A percentile compares a stretch with the other conserved stretches of the same genome.
These are phyloP conservation scores for Posidonia australis DNA, from an alignment of 106 monocot genomes.

Conservation along the genomic window DNA sequence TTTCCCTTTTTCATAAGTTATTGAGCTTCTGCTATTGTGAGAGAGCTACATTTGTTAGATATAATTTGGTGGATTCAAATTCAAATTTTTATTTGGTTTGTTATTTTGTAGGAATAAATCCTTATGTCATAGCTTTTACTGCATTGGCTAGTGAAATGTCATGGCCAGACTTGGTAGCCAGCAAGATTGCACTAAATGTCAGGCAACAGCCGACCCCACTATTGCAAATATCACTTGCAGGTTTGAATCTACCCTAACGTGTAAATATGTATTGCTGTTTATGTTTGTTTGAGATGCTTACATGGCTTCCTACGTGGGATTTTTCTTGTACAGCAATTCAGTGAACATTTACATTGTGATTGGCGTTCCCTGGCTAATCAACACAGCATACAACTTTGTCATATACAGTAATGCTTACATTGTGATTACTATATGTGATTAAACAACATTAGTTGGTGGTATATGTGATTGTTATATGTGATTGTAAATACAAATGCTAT, in stretches of 20 bases:
- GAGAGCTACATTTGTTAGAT: neutral
- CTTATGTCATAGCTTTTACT: conserved; percentile 83
- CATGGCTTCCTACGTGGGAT: neutral
- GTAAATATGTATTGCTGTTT: neutral
- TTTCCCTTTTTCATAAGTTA: conserved; percentile 1
- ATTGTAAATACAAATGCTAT: too few species aligned
- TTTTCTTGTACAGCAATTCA: conserved; percentile 45
- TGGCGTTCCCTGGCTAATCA: conserved; percentile 72
- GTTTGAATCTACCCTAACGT: conserved; percentile 13
- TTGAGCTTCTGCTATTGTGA: too few species aligned
- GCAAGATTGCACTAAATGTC: conserved; percentile 90
- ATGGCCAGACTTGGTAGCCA: conserved; percentile 87
- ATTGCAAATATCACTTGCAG: conserved; percentile 92
- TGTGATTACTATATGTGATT: too few species aligned
- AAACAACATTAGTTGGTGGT: too few species aligned
- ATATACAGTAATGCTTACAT: conserved; percentile 32
- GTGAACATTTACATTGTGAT: conserved; percentile 84
- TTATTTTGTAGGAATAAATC: conserved; percentile 45
- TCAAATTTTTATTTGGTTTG: conserved; percentile 8
- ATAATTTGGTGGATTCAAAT: neutral
- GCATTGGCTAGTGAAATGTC: conserved; percentile 73
- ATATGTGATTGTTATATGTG: too few species aligned
- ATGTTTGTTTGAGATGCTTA: too few species aligned
- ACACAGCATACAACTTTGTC: conserved; percentile 57
- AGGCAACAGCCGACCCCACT: conserved; percentile 72